These are phyloP conservation scores for Glycine latifolia DNA, from an alignment of 306 rosid species.

Conservation along the genomic window DNA sequence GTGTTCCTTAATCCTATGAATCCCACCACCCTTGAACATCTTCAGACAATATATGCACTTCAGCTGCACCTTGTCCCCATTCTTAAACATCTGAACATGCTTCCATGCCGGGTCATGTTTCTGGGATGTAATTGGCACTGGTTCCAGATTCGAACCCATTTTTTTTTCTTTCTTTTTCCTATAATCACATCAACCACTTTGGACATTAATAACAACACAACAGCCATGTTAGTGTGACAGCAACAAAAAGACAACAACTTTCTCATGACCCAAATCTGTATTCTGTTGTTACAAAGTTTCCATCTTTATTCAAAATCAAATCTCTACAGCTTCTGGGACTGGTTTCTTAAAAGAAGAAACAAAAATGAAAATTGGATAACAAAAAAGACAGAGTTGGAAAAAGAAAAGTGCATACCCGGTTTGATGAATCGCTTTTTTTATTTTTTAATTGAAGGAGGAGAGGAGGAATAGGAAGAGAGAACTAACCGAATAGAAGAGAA, in stretches of 20 bases:
- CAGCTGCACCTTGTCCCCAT: slow-evolving; percentile 84
- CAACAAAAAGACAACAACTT: slow-evolving; percentile 37
- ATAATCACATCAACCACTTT: slow-evolving; percentile 39
- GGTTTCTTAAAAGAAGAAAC: too few relatives aligned
- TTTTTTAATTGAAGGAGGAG: slow-evolving; percentile 22
- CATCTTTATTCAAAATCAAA: slow-evolving; percentile 7
- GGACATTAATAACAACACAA: slow-evolving; percentile 3
- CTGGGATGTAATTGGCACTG: slow-evolving; percentile 75
- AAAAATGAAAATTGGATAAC: neutral
- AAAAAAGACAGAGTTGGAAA: neutral
- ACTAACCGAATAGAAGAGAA: slow-evolving; percentile 60
- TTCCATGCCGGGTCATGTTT: slow-evolving; percentile 97
- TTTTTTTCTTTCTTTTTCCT: neutral
- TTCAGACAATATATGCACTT: slow-evolving; percentile 85
- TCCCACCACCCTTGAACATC: slow-evolving; percentile 96
- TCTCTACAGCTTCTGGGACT: neutral
- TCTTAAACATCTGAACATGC: slow-evolving; percentile 88
- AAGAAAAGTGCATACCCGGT: slow-evolving; percentile 61
- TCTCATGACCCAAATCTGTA: slow-evolving; percentile 30
- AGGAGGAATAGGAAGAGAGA: slow-evolving; percentile 46
- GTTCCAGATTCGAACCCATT: slow-evolving; percentile 75
- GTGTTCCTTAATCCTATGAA: slow-evolving; percentile 98
- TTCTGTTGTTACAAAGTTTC: slow-evolving; percentile 17
- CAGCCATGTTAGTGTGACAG: slow-evolving; percentile 11
- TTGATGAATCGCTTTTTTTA: slow-evolving; percentile 20